Evolutionary conservation across 352 stramenopile genomes (phyloP), one percentile per base, ranked within the genome.

Genomic region (Phytophthora cryptogea): DNA sequence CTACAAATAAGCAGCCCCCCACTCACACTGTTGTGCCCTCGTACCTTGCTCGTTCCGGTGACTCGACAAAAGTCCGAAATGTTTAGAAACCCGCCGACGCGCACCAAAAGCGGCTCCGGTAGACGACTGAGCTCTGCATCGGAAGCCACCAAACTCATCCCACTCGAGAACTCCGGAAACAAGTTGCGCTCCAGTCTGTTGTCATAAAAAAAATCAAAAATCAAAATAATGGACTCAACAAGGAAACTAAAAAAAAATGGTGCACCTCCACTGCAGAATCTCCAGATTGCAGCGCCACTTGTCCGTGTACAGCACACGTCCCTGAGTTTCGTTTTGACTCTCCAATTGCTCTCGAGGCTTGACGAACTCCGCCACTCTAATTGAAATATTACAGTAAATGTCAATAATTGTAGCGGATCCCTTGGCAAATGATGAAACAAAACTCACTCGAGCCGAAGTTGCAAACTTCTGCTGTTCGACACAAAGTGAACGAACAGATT

Each of bases 401-500:
- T 68, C 23, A 44, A 49, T 27, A 59, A 37, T 7, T 26, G 14
- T 14, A 56, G 10, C 20, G 40, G 48, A 45, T n/a, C 16, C 49
- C 28, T 23, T 41, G 27, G 14, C 11, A 36, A 36, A 30, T 7
- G 9, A 28, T 14, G 1, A 43, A 41, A 20, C 20, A 16, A 28
- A 23, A 71, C 70, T 20, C 17, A 85, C 76, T 42, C 46, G 8
- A 85, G 59, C 13, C 53, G 50, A 26, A 85, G 28, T 0, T 64
- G 70, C n/a, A 75, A 20, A 9, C 67, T 74, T 39, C 42, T 66
- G 4, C 27, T 9, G 16, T 8, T 32, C 16, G 57, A 65, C n/a
- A 85, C 73, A 30, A 83, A 85, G 54, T 85, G 76, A 28, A 80
- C 68, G 37, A 80, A 85, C 35, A 85, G 39, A 45, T 72, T 72